These are phyloP conservation scores for Lasiosphaeriaceae sp. DNA, from an alignment of 495 filamentous ascomycete species.

Conservation along the genomic window DNA sequence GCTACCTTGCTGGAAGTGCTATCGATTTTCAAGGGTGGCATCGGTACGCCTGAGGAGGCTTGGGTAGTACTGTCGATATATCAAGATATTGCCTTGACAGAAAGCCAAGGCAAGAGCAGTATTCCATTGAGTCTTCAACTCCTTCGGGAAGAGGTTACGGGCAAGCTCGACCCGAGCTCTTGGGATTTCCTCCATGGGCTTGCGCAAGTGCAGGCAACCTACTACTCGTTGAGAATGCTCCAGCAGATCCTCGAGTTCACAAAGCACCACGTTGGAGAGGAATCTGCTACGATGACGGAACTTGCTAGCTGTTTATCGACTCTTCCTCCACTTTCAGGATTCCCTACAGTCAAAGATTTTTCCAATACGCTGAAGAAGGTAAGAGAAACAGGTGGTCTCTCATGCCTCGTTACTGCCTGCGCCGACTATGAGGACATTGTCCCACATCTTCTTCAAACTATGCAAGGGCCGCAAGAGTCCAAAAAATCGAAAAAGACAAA, in stretches of 20 bases:
- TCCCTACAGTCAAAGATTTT: slow-evolving; percentile 17
- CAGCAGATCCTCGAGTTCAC: slow-evolving; percentile 48
- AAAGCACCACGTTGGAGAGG: neutral
- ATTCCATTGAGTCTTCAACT: slow-evolving; percentile 22
- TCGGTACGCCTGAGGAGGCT: slow-evolving; percentile 7
- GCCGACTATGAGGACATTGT: slow-evolving; percentile 12
- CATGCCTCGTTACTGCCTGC: slow-evolving; percentile 12
- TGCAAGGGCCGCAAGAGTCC: slow-evolving; percentile 3
- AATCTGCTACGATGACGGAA: neutral
- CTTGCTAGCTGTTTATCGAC: slow-evolving; percentile 1
- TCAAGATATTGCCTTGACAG: slow-evolving; percentile 38
- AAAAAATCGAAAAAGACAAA: slow-evolving; percentile 5
- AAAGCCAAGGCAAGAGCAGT: slow-evolving; percentile 23
- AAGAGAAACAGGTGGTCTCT: slow-evolving; percentile 9
- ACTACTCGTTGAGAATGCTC: slow-evolving; percentile 65
- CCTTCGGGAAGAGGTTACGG: slow-evolving; percentile 18
- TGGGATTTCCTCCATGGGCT: slow-evolving; percentile 64
- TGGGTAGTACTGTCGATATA: slow-evolving; percentile 42
- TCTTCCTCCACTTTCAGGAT: slow-evolving; percentile 19
- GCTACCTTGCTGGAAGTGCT: slow-evolving; percentile 10
- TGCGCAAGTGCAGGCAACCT: slow-evolving; percentile 58
- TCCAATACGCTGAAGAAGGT: slow-evolving; percentile 10
- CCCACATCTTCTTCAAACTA: slow-evolving; percentile 6
- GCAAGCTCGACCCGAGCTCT: slow-evolving; percentile 21
- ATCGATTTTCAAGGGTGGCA: neutral